These are phyloP conservation scores for Bromus sterilis DNA, from an alignment of 176 grass and related monocot genomes.

Conservation along the genomic window DNA sequence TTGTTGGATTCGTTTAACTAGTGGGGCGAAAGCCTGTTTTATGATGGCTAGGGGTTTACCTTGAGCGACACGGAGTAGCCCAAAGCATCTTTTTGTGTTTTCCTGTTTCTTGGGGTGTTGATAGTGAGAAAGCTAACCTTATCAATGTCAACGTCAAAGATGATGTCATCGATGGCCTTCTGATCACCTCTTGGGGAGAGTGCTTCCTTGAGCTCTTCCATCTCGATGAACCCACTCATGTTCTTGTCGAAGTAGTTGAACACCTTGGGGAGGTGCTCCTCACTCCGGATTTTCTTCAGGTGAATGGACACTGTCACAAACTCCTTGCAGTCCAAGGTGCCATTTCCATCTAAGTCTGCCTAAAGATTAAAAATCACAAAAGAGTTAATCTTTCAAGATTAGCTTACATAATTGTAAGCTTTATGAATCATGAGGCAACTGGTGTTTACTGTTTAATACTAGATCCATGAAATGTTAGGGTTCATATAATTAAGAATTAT, in stretches of 20 bases:
- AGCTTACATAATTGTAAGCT: background rate
- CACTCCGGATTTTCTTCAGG: constrained; percentile 72
- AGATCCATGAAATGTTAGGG: background rate
- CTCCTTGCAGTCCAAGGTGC: constrained; percentile 78
- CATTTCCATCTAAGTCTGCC: constrained; percentile 81
- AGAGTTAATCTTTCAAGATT: background rate
- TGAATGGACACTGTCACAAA: constrained; percentile 86
- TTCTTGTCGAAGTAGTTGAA: constrained; percentile 91
- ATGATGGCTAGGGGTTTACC: no score
- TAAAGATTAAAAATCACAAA: constrained; percentile 15
- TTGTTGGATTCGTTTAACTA: no score
- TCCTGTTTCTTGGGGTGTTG: background rate
- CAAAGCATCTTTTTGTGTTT: background rate
- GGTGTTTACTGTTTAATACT: background rate
- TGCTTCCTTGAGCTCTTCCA: constrained; percentile 77
- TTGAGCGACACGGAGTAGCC: background rate
- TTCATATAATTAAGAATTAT: background rate
- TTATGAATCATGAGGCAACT: background rate
- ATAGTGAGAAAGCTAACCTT: constrained; percentile 31
- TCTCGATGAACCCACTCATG: constrained; percentile 71
- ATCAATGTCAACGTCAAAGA: constrained; percentile 72
- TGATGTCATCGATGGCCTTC: constrained; percentile 64
- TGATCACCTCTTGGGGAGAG: constrained; percentile 59
- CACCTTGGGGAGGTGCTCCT: constrained; percentile 73
- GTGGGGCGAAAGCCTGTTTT: no score